Percentiles rank a stretch among this genome's conserved stretches.
Evolutionary conservation across 2,329 filamentous ascomycete genomes (phyloP).

Genomic region (Neodidymelliopsis sp.): DNA sequence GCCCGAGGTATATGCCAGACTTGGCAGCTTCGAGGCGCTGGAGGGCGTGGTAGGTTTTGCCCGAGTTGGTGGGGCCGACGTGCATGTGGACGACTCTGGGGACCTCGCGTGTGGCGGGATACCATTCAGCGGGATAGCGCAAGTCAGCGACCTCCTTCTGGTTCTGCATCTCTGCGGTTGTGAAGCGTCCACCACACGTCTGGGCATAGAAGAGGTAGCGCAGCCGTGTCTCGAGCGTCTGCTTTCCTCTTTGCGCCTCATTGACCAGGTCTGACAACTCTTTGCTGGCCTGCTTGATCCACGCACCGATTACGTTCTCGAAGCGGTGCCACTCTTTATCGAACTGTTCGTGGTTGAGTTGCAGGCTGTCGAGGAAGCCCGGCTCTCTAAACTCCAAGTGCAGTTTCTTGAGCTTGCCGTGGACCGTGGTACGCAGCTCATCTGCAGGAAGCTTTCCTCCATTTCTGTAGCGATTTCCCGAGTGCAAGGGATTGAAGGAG

Average conservation of each 20-base stretch:
- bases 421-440: constrained; percentile 13
- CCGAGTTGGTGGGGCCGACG: constrained; percentile 96
- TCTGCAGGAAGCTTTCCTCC: not conserved
- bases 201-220: constrained; percentile 69
- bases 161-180: constrained; percentile 45
- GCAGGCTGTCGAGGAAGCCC: constrained; percentile 35
- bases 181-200: constrained; percentile 43
- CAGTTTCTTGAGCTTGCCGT: constrained; percentile 23
- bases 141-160: constrained; percentile 72
- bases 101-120: constrained; percentile 78
- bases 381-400: constrained; percentile 24
- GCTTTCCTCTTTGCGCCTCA: constrained; percentile 22
- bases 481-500: constrained; percentile 1
- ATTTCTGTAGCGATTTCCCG: not conserved
- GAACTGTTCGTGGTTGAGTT: constrained; percentile 34
- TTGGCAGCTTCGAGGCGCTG: constrained; percentile 80
- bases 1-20: constrained; percentile 87
- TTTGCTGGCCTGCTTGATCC: constrained; percentile 29
- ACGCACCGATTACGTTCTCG: constrained; percentile 27
- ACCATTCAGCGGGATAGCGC: constrained; percentile 92
- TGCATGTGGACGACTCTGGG: constrained; percentile 89
- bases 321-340: constrained; percentile 39
- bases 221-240: constrained; percentile 61
- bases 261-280: constrained; percentile 26
- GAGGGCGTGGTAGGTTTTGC: constrained; percentile 95